A percentile compares a stretch with the other conserved stretches of the same genome.
Evolutionary conservation across 1,284 basidiomycete species (phyloP).

Genomic region (Quambalaria eucalypti): DNA sequence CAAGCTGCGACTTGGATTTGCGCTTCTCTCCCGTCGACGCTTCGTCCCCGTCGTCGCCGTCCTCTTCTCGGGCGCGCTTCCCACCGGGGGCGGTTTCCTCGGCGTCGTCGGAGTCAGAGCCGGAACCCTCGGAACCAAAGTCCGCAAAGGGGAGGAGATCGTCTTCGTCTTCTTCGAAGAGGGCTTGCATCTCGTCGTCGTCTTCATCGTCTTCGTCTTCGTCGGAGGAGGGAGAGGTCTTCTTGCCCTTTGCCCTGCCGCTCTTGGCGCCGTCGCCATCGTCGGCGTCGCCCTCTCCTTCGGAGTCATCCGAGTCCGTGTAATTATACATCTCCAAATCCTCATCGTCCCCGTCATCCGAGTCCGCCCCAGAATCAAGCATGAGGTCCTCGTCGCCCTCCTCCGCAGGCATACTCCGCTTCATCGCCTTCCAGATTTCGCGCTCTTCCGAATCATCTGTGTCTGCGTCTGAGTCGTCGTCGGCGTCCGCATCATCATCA

Average conservation of each 20-base stretch:
- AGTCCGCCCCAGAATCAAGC: constrained; percentile 20
- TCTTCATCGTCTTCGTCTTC: constrained; percentile 18
- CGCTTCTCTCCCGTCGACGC: constrained; percentile 22
- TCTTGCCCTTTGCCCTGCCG: constrained; percentile 11
- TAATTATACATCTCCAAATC: constrained; percentile 10
- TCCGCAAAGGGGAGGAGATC: constrained; percentile 39
- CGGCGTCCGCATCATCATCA: constrained; percentile 9
- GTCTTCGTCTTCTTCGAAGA: constrained; percentile 43
- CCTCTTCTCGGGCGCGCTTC: not conserved
- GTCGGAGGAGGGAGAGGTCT: not conserved
- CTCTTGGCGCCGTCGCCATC: constrained; percentile 17
- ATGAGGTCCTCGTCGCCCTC: constrained; percentile 55
- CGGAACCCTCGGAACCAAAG: constrained; percentile 5
- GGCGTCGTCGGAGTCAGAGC: not conserved
- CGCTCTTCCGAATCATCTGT: constrained; percentile 40
- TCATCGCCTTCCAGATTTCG: constrained; percentile 50
- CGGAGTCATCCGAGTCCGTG: constrained; percentile 13
- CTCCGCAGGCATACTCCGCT: constrained; percentile 49
- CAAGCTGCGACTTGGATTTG: constrained; percentile 18
- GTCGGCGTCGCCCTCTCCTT: constrained; percentile 16
- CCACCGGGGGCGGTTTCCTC: not conserved
- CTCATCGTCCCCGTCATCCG: constrained; percentile 23
- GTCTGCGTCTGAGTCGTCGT: constrained; percentile 20
- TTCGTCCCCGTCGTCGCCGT: constrained; percentile 2
- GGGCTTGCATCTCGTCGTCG: constrained; percentile 25